Conservation (phyloP, 768 basidiomycete species). For the Kwoniella newhampshirensis region DNA sequence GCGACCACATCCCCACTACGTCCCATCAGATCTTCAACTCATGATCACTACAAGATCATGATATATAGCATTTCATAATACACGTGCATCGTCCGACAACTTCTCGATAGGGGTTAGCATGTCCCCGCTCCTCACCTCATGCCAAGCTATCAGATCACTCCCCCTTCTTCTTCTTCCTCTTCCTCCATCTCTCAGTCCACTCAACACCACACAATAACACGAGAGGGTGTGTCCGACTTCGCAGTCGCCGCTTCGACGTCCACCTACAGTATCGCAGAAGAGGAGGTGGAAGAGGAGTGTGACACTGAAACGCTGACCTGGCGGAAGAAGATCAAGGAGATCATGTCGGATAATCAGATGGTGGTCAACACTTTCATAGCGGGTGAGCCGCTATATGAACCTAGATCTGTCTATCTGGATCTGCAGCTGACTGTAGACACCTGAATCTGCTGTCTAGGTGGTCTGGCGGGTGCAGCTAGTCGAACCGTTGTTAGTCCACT, state of each 20-base stretch:
- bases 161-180: neutral
- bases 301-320: conserved; percentile 1
- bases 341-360: conserved; percentile 43
- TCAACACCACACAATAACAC: conserved; percentile 2
- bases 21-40: neutral
- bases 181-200: conserved; percentile 2
- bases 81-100: neutral
- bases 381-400: conserved; percentile 21
- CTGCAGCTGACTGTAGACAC: too few relatives aligned
- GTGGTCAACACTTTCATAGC: conserved; percentile 51
- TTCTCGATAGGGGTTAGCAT: conserved; percentile 8
- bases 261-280: conserved; percentile 13
- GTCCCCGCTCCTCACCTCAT: neutral
- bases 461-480: conserved; percentile 61
- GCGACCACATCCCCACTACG: neutral
- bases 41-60: neutral
- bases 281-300: conserved; percentile 14
- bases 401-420: neutral
- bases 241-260: conserved; percentile 10
- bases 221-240: conserved; percentile 3
- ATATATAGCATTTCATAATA: neutral
- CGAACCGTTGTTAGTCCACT: conserved; percentile 89
- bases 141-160: neutral
- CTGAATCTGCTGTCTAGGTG: conserved; percentile 44
- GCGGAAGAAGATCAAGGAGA: conserved; percentile 22